Base-by-base conservation (phyloP, 2,329 filamentous ascomycete species). In the Bertia moriformis region DNA sequence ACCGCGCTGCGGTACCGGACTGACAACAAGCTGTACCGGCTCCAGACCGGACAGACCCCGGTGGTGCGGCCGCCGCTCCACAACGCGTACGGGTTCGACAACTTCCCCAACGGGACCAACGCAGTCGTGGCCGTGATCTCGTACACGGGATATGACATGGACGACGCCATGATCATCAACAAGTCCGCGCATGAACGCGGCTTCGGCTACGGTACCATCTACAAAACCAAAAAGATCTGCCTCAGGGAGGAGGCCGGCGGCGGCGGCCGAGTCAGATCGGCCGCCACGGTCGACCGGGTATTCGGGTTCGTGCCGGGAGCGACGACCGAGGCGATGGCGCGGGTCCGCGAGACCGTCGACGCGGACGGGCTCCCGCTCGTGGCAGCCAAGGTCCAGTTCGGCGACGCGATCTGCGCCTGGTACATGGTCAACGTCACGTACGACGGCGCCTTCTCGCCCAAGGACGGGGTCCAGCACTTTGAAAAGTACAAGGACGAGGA, bases 141-240 rank as follows among this genome's bases (percentile, higher is more conserved):
- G 0, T 98, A 98, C 59, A 96, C 89, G 2, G 91, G 89, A 39
- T 98, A 96, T 62, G 91, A 98, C 69, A 98, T 98, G 91, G 91
- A 98, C 69, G 91, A 98, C 63, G 91, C 91, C 56, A 96, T 96
- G 89, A 96, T 98, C 55, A 69, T 98, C 55, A 96, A 96, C 67
- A 96, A 96, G 59, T 94, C 87, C 15, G 79, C 89, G 2, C 86
- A 95, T 58, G 91, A 98, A 60, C 78, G 91, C 48, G 91, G 91
- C 13, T 96, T 96, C 52, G 89, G 87, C 24, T 78, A 96, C 52
- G 91, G 91, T 40, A 93, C 87, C 4, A 87, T 98, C 50, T 98
- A 95, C 70, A 98, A 98, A 66, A 93, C 87, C 7, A 94, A 96
- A 63, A 83, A 93, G 53, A 78, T 91, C 53, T 77, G 83, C 24